phyloP scores from a whole-genome alignment of 108 stramenopile species.

The Cyclotella choctawhatcheeana region DNA sequence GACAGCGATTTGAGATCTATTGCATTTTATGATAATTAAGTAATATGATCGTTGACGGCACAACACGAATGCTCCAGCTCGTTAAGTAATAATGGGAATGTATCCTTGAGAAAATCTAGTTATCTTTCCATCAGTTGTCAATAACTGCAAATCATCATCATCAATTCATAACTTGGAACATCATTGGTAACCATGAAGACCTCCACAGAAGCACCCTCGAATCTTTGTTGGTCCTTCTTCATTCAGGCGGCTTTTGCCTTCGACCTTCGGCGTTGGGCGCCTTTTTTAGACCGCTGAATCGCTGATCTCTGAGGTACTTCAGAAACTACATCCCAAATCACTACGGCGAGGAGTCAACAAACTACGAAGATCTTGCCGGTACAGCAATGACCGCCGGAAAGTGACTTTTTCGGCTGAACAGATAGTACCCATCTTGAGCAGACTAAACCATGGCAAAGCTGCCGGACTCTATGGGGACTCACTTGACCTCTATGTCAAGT shows the following conservation, averaged over 20 bases:
- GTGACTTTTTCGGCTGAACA: background rate
- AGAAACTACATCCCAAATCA: background rate
- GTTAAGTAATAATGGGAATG: background rate
- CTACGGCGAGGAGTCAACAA: background rate
- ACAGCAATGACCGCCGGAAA: background rate
- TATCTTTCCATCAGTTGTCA: background rate
- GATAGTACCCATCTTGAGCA: too few species aligned
- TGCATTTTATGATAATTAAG: background rate
- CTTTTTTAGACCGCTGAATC: too few species aligned
- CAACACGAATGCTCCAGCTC: background rate
- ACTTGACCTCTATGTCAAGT: background rate
- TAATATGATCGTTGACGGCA: background rate
- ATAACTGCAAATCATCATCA: background rate
- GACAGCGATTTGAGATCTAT: too few species aligned
- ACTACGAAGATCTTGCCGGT: too few species aligned
- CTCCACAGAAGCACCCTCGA: constrained; percentile 27
- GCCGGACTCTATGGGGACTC: background rate
- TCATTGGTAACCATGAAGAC: constrained; percentile 30
- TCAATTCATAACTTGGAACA: constrained; percentile 24
- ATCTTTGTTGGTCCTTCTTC: constrained; percentile 36
- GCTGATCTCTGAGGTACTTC: too few species aligned
- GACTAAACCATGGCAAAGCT: background rate
- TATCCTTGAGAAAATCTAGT: background rate
- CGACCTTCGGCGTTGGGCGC: too few species aligned
- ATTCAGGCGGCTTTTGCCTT: too few species aligned